phyloP scores from a whole-genome alignment of 2,329 filamentous ascomycete species.

The Penicillium janthinellum region DNA sequence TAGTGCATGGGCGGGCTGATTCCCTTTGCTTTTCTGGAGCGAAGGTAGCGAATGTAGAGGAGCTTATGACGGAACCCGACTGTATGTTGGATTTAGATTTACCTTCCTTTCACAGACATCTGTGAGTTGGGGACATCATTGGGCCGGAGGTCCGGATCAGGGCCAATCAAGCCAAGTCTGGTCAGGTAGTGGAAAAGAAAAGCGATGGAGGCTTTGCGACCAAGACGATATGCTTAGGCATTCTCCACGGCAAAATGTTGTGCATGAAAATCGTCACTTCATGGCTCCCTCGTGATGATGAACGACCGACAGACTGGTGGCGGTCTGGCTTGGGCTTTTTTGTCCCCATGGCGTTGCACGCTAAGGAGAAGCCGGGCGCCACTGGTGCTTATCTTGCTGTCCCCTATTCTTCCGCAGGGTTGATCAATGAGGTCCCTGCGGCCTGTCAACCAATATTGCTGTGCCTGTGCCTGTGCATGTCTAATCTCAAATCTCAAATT shows the following conservation, averaged over 20 bases:
- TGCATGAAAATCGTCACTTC: neutral
- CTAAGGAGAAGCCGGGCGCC: neutral
- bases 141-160: neutral
- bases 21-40: neutral
- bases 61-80: neutral
- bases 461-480: neutral
- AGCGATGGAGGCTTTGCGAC: neutral
- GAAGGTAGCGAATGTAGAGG: neutral
- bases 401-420: neutral
- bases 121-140: neutral
- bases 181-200: neutral
- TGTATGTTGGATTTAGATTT: too few relatives aligned
- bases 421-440: neutral
- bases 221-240: neutral
- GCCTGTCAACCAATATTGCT: neutral
- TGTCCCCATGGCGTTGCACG: neutral
- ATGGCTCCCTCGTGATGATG: neutral
- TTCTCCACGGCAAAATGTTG: neutral
- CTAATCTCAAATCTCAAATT: neutral
- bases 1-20: neutral
- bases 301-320: neutral
- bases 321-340: neutral
- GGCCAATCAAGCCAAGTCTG: neutral
- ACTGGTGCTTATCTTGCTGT: neutral
- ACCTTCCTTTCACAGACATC: neutral